These are phyloP conservation scores for Lojkania enalia DNA, from an alignment of 2,329 filamentous ascomycete genomes.

Conservation along the genomic window DNA sequence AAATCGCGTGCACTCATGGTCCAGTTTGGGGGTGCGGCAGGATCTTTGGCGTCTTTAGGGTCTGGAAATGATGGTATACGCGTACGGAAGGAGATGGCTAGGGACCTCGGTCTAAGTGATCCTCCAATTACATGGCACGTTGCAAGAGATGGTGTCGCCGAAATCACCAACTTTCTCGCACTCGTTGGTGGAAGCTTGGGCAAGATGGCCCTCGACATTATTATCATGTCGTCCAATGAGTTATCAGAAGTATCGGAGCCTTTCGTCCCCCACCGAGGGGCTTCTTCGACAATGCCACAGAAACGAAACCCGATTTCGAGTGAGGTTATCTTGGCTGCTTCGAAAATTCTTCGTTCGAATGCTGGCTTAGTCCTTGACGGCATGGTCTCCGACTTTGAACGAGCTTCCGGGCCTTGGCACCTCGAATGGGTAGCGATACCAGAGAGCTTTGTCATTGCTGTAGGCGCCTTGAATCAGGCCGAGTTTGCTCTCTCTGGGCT, in stretches of 20 bases:
- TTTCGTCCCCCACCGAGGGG: conserved; percentile 40
- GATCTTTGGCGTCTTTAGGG: conserved; percentile 58
- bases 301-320: conserved; percentile 63
- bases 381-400: conserved; percentile 62
- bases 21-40: conserved; percentile 61
- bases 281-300: conserved; percentile 43
- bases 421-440: conserved; percentile 62
- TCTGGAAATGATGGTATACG: conserved; percentile 52
- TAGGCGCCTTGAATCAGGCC: conserved; percentile 58
- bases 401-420: conserved; percentile 62
- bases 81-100: conserved; percentile 55
- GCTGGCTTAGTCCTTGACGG: conserved; percentile 58
- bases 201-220: conserved; percentile 60
- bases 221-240: conserved; percentile 62
- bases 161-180: conserved; percentile 58
- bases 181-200: conserved; percentile 58
- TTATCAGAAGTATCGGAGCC: conserved; percentile 59
- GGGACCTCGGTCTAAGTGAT: conserved; percentile 52
- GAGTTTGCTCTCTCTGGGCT: conserved; percentile 58
- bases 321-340: conserved; percentile 59
- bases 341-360: conserved; percentile 58
- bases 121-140: conserved; percentile 63
- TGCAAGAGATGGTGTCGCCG: conserved; percentile 57
- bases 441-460: conserved; percentile 57
- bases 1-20: conserved; percentile 54